Base-by-base conservation (phyloP, 2,329 filamentous ascomycete species). In the Trichoderma sp. region DNA sequence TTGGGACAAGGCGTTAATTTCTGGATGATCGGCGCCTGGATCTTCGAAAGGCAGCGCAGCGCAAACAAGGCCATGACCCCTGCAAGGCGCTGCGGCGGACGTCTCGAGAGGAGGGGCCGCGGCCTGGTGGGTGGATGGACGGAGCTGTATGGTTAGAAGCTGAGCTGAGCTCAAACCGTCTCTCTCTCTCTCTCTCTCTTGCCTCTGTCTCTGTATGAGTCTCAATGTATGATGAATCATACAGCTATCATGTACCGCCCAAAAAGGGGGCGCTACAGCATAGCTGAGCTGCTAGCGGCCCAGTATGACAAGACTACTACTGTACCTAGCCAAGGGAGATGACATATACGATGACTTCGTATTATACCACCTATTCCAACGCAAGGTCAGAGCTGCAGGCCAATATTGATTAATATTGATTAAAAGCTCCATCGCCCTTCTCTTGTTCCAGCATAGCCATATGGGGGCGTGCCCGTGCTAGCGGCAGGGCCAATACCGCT, bases 11-110 rank as follows among this genome's bases (percentile, higher is more conserved):
- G 61, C 47, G 33, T 55, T 66, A 33, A 56, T 27, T 65, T 66
- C 58, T 69, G 61, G 61, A 64, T 59, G 68, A 68, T 70, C 68
- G 57, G 64, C 68, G 64, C 52, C 68, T 68, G 63, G 64, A 59
- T 55, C 63, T 61, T 49, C 49, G n/a, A 60, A 62, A 27, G 49
- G 56, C 58, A 56, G 56, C 52, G 56, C 43, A 35, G 27, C 55
- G 24, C 65, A 61, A 68, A 55, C 67, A 69, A 66, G 68, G 68
- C 47, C 62, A 59, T 27, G 53, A 66, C 66, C 68, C 68, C 68
- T 69, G 66, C 59, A 43, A 35, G 47, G 31, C 27, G 64, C 55
- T n/a, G 40, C 27, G 19, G n/a, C 13, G 65, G 49, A 40, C 24
- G 40, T 52, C 63, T 66, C 31, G 49, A 16, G 31, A 33, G 52